Conservation (phyloP, 2,329 filamentous ascomycete genomes). For the Penicillium janthinellum region DNA sequence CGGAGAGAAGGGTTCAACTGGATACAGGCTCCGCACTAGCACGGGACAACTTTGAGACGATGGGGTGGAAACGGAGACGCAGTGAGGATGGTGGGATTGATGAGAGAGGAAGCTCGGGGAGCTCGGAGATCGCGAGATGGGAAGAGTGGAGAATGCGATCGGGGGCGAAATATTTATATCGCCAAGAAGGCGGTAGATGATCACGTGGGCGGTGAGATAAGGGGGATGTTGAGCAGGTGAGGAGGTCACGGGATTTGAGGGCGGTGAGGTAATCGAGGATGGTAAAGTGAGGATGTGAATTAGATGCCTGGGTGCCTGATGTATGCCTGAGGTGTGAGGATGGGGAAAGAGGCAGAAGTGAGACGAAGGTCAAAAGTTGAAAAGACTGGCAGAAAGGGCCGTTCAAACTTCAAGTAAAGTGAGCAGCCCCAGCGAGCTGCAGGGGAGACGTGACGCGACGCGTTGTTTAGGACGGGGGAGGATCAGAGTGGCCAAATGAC, state of each 20-base stretch:
- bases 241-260: conserved; percentile 12
- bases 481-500: background rate
- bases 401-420: conserved; percentile 13
- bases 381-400: background rate
- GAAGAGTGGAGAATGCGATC: conserved; percentile 44
- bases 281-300: background rate
- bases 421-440: background rate
- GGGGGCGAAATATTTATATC: conserved; percentile 44
- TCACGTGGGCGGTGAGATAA: conserved; percentile 42
- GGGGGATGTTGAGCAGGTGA: conserved; percentile 1
- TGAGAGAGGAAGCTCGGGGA: conserved; percentile 23
- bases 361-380: conserved; percentile 8
- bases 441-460: conserved; percentile 19
- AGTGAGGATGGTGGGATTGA: conserved; percentile 12
- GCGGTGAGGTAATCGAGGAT: conserved; percentile 5
- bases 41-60: conserved; percentile 29
- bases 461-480: conserved; percentile 16
- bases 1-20: conserved; percentile 34
- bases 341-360: conserved; percentile 14
- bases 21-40: conserved; percentile 37
- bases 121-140: conserved; percentile 32
- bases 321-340: conserved; percentile 16
- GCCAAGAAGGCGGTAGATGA: conserved; percentile 41
- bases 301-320: background rate
- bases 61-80: conserved; percentile 24